Evolutionary conservation across 192 early-diverging fungal genomes (phyloP).

Genomic region (Coemansia sp.): DNA sequence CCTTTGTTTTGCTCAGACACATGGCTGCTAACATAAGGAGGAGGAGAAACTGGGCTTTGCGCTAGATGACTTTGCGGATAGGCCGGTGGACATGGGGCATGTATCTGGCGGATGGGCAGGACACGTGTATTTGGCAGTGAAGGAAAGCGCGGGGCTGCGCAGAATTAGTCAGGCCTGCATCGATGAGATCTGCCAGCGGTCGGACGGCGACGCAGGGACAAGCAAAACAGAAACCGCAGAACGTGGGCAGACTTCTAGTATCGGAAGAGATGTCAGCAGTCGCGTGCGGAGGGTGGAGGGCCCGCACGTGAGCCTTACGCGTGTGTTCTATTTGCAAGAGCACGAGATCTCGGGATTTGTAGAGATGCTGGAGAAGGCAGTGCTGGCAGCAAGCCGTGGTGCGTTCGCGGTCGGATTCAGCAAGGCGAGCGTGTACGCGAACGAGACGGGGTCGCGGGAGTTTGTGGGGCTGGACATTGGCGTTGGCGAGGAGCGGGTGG

Average conservation of each 20-base stretch:
- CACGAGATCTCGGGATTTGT: conserved; percentile 45
- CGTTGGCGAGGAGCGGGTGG: conserved; percentile 19
- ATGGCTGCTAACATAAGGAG: no score
- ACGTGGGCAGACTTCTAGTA: neutral
- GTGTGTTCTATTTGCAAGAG: conserved; percentile 45
- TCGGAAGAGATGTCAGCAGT: neutral
- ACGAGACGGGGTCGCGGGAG: conserved; percentile 30
- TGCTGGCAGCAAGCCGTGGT: neutral
- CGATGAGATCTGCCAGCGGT: conserved; percentile 21
- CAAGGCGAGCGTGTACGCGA: conserved; percentile 19
- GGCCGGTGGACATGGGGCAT: conserved; percentile 28
- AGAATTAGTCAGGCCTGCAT: conserved; percentile 16
- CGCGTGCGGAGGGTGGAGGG: conserved; percentile 6
- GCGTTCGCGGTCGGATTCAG: conserved; percentile 35
- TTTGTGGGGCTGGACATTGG: conserved; percentile 44
- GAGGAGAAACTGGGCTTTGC: no score
- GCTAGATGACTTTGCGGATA: neutral
- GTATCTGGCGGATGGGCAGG: conserved; percentile 48
- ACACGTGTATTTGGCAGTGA: conserved; percentile 30
- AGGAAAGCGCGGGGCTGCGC: conserved; percentile 11
- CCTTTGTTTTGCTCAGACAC: neutral
- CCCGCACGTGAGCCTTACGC: conserved; percentile 33
- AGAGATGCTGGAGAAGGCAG: conserved; percentile 17
- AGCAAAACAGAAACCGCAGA: conserved; percentile 6
- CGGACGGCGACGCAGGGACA: conserved; percentile 12